Conservation (phyloP, 768 basidiomycete genomes). For the Artomyces pyxidatus region DNA sequence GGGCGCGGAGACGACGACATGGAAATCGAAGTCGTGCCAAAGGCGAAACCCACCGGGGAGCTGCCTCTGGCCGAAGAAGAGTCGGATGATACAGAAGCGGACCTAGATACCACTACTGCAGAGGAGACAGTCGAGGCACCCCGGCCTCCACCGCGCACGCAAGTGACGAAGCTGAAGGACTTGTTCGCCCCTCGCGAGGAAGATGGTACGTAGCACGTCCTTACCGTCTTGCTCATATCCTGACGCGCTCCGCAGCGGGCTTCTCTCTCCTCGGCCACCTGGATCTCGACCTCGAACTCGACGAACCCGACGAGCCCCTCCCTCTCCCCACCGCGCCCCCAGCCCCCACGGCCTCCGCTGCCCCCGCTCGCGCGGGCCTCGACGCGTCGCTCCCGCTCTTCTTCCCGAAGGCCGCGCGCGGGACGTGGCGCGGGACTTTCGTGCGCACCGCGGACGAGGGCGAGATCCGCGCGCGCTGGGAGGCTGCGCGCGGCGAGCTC, state of each 20-base stretch:
- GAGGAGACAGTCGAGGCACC: neutral
- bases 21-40: slow-evolving; percentile 11
- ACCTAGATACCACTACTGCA: neutral
- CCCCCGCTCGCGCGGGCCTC: neutral
- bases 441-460: slow-evolving; percentile 43
- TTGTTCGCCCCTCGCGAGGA: slow-evolving; percentile 66
- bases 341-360: neutral
- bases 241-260: slow-evolving; percentile 32
- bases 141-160: neutral
- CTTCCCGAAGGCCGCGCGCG: slow-evolving; percentile 6
- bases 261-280: slow-evolving; percentile 76
- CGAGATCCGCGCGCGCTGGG: slow-evolving; percentile 65
- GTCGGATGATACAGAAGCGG: neutral
- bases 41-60: neutral
- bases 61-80: neutral
- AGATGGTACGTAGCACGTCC: slow-evolving; percentile 38
- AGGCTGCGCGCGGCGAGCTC: slow-evolving; percentile 54
- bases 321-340: slow-evolving; percentile 12
- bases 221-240: neutral
- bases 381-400: slow-evolving; percentile 11
- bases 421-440: slow-evolving; percentile 37
- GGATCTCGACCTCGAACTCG: slow-evolving; percentile 64
- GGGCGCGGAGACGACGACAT: slow-evolving; percentile 22
- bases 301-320: slow-evolving; percentile 37
- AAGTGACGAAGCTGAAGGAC: slow-evolving; percentile 47